Conservation (phyloP, 1,284 basidiomycete species). For the Marasmius oreades region DNA sequence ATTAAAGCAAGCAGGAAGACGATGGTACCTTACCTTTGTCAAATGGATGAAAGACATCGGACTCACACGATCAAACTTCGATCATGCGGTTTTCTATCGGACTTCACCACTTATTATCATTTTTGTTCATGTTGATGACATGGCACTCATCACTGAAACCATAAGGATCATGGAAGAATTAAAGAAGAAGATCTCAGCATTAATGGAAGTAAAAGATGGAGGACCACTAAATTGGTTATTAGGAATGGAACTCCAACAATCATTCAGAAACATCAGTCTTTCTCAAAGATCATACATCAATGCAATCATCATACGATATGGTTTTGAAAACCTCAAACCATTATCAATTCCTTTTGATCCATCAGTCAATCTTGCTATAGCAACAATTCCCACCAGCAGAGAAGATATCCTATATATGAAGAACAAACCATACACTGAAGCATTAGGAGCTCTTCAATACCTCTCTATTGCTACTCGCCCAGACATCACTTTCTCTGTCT, state of each 20-base stretch:
- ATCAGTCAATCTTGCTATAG: neutral
- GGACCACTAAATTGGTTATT: neutral
- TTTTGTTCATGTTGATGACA: neutral
- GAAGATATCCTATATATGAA: neutral
- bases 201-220: neutral
- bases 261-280: neutral
- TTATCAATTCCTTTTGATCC: neutral
- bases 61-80: neutral
- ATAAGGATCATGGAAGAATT: neutral
- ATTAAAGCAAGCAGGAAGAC: neutral
- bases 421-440: neutral
- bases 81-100: neutral
- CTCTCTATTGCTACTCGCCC: neutral
- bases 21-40: neutral
- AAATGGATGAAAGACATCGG: neutral
- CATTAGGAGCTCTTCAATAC: slow-evolving; percentile 1
- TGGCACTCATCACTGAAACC: neutral
- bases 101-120: neutral
- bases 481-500: slow-evolving; percentile 7
- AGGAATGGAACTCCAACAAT: neutral
- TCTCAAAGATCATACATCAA: neutral
- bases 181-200: neutral
- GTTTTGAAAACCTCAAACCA: neutral
- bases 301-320: neutral
- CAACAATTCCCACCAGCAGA: neutral